Conservation (phyloP, 1,284 basidiomycete genomes). For the Ceratobasidium sp. region DNA sequence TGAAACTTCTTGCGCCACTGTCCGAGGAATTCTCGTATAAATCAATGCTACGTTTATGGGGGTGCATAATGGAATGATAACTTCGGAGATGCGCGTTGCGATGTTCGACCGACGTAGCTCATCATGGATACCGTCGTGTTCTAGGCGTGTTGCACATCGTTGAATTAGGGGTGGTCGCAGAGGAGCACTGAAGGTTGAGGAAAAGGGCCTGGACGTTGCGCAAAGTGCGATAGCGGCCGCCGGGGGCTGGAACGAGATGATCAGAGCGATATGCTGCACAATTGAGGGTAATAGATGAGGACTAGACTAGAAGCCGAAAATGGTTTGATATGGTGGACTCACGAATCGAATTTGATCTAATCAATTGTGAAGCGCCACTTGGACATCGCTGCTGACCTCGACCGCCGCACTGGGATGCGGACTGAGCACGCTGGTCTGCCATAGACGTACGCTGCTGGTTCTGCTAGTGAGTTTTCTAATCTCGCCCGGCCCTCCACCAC, state of each 20-base stretch:
- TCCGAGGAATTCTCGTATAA: too few relatives aligned
- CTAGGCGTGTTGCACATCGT: too few relatives aligned
- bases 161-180: not conserved
- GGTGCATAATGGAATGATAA: too few relatives aligned
- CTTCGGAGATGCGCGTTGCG: too few relatives aligned
- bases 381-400: constrained; percentile 10
- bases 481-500: too few relatives aligned
- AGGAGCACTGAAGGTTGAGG: not conserved
- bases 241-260: not conserved
- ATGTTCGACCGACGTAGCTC: too few relatives aligned
- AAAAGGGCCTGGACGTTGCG: not conserved
- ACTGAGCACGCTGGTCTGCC: constrained; percentile 5
- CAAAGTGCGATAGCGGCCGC: not conserved
- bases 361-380: constrained; percentile 30
- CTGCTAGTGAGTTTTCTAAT: too few relatives aligned
- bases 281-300: not conserved
- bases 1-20: too few relatives aligned
- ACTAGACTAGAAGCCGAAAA: not conserved
- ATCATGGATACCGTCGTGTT: too few relatives aligned
- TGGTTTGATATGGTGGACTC: constrained; percentile 27
- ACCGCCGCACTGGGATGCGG: constrained; percentile 17
- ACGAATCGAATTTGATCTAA: constrained; percentile 24
- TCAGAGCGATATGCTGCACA: constrained; percentile 8
- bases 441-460: constrained; percentile 8
- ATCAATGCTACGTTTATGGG: too few relatives aligned